Percentiles rank a stretch among this genome's conserved stretches.
These are phyloP conservation scores for Oenanthe sinensis DNA, from an alignment of 129 eudicot genomes.

Conservation along the genomic window DNA sequence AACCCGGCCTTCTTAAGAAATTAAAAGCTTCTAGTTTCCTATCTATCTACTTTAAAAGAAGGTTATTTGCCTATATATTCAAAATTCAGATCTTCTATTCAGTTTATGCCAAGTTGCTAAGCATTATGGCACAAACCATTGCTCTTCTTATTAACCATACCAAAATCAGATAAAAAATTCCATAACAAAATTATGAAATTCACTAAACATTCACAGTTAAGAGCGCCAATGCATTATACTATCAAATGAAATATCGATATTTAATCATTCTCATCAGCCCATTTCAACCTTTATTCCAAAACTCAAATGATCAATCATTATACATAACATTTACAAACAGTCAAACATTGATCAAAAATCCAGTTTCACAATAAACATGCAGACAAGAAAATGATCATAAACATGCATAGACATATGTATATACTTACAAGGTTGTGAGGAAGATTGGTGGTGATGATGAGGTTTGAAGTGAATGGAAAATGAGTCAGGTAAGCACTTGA, in stretches of 20 bases:
- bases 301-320: not conserved
- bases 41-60: not conserved
- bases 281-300: not conserved
- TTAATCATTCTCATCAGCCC: not conserved
- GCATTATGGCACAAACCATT: not conserved
- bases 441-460: constrained; percentile 2
- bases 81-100: not conserved
- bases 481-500: constrained; percentile 77
- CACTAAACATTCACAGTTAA: not conserved
- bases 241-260: not conserved
- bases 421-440: constrained; percentile 34
- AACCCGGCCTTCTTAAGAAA: not conserved
- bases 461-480: constrained; percentile 50
- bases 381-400: not conserved
- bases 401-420: not conserved
- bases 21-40: not conserved
- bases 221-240: not conserved
- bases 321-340: not conserved
- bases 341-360: not conserved
- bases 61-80: not conserved
- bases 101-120: not conserved
- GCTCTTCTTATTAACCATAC: not conserved
- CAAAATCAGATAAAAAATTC: not conserved
- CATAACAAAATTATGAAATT: not conserved
- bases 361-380: not conserved